phyloP scores from a whole-genome alignment of 441 rosid genomes.

The Erodium trifolium region DNA sequence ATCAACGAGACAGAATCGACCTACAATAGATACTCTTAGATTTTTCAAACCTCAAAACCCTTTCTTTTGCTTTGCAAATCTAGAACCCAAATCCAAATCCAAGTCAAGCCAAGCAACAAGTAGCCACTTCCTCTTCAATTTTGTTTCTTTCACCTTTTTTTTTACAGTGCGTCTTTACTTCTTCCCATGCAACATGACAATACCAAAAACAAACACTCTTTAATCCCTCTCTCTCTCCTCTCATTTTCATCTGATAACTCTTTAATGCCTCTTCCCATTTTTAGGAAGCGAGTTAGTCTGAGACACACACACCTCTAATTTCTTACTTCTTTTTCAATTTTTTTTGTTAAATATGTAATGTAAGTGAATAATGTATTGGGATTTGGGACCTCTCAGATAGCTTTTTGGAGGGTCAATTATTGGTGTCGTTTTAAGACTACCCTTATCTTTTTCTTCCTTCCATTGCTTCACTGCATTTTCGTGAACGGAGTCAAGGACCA shows the following conservation, averaged over 20 bases:
- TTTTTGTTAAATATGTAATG: not conserved
- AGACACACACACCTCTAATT: not conserved
- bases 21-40: too few relatives aligned
- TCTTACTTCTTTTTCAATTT: not conserved
- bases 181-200: conserved; percentile 2
- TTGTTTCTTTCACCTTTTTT: not conserved
- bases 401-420: not conserved
- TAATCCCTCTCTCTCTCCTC: not conserved
- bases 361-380: not conserved
- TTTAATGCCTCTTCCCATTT: not conserved
- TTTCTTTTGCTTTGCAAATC: not conserved
- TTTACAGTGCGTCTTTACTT: not conserved
- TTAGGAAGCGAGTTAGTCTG: not conserved
- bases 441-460: too few relatives aligned
- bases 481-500: not conserved
- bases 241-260: not conserved
- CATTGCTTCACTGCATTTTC: not conserved
- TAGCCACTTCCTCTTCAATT: not conserved
- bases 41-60: not conserved
- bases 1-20: too few relatives aligned
- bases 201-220: not conserved
- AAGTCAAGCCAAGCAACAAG: conserved; percentile 1
- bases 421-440: not conserved
- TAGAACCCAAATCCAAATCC: not conserved
- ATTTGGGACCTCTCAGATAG: too few relatives aligned